Conservation (phyloP, 352 stramenopile genomes). For the Phytopythium chamaehyphon region DNA sequence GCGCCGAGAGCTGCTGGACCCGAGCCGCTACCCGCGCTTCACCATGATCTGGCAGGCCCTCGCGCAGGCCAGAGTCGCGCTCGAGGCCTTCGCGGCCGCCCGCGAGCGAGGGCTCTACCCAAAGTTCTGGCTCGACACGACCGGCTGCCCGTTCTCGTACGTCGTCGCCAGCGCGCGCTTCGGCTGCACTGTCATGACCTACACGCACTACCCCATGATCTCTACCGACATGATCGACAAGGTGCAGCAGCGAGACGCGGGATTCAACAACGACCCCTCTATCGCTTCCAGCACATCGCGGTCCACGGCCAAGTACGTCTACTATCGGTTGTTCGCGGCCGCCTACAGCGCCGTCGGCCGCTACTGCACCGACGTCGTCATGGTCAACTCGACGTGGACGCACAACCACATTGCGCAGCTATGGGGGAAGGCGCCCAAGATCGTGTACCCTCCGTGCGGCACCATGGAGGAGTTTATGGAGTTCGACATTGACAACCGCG, state of each 20-base stretch:
- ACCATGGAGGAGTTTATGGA: slow-evolving; percentile 75
- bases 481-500: slow-evolving; percentile 49
- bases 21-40: slow-evolving; percentile 81
- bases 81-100: slow-evolving; percentile 76
- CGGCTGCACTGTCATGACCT: slow-evolving; percentile 88
- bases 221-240: slow-evolving; percentile 97
- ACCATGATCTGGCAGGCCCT: slow-evolving; percentile 96
- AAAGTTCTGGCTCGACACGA: slow-evolving; percentile 97
- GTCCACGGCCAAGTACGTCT: slow-evolving; percentile 93
- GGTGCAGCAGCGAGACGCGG: slow-evolving; percentile 86
- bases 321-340: slow-evolving; percentile 94
- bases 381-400: slow-evolving; percentile 99
- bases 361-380: slow-evolving; percentile 83
- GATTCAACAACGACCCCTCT: slow-evolving; percentile 93
- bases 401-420: slow-evolving; percentile 92
- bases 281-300: slow-evolving; percentile 78
- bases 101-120: slow-evolving; percentile 42
- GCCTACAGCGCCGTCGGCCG: slow-evolving; percentile 90
- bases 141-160: slow-evolving; percentile 97
- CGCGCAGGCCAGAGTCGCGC: slow-evolving; percentile 90
- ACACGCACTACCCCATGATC: slow-evolving; percentile 99
- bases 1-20: slow-evolving; percentile 67
- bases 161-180: slow-evolving; percentile 86
- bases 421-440: slow-evolving; percentile 78
- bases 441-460: slow-evolving; percentile 97